phyloP scores from a whole-genome alignment of 495 filamentous ascomycete species.

The Hypomontagnella monticulosa region DNA sequence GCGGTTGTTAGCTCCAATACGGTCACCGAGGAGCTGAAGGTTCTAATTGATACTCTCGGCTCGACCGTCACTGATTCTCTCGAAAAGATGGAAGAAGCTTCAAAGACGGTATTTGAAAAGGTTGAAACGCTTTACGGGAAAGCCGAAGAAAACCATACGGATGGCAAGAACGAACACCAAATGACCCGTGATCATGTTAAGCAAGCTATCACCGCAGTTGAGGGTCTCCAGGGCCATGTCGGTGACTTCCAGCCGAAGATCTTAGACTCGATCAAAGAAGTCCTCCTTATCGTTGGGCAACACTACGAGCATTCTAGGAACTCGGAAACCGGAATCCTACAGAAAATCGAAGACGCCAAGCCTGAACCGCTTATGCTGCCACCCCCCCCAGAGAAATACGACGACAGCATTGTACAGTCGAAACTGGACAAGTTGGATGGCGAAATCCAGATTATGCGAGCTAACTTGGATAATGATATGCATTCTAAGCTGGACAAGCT shows the following conservation, averaged over 20 bases:
- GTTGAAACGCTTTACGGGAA: slow-evolving; percentile 80
- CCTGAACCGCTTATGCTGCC: slow-evolving; percentile 53
- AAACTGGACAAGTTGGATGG: slow-evolving; percentile 47
- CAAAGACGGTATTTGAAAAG: slow-evolving; percentile 80
- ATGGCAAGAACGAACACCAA: slow-evolving; percentile 78
- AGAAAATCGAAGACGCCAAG: slow-evolving; percentile 63
- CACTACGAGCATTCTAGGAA: slow-evolving; percentile 78
- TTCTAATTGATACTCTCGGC: slow-evolving; percentile 84
- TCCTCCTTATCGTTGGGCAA: slow-evolving; percentile 80
- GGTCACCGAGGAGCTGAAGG: slow-evolving; percentile 84
- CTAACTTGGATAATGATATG: slow-evolving; percentile 65
- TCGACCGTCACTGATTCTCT: slow-evolving; percentile 82
- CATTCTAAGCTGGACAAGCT: slow-evolving; percentile 89
- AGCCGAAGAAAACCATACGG: slow-evolving; percentile 77
- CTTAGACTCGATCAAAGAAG: slow-evolving; percentile 80
- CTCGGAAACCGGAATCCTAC: slow-evolving; percentile 56
- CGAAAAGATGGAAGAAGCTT: slow-evolving; percentile 84
- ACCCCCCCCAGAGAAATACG: slow-evolving; percentile 55
- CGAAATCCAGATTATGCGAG: slow-evolving; percentile 42
- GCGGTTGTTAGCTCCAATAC: slow-evolving; percentile 75
- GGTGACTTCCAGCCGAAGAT: slow-evolving; percentile 86
- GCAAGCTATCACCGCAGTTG: slow-evolving; percentile 73
- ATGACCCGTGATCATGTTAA: slow-evolving; percentile 79
- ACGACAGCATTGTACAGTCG: slow-evolving; percentile 42
- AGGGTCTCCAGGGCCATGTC: slow-evolving; percentile 77